Evolutionary conservation across 331 rosid species (phyloP), one percentile per base, ranked within the genome.

Genomic region (Pyrus hybrid): DNA sequence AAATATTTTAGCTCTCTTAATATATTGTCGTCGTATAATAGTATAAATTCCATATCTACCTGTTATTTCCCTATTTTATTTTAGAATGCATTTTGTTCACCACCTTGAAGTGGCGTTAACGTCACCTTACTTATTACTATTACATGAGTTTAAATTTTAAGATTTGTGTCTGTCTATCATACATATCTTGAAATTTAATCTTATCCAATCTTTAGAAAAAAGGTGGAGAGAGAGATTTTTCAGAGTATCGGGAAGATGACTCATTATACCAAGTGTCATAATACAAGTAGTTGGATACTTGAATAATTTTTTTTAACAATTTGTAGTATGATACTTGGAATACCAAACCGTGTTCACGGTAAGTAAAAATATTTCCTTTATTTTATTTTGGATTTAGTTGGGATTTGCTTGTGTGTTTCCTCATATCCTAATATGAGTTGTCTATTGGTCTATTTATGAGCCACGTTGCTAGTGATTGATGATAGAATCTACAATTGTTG

Each of bases 381-480:
- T 61, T 60, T 74, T 35, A 72, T 79, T 60, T 70, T 28, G 65
- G 49, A 72, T 79, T 60, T 67, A 37, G 69, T 76, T 60, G 54
- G 69, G 65, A 43, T 80, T 65, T 84, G 65, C 68, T 77, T 26
- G 68, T 47, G 75, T 74, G 66, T 77, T 51, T 62, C 41, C 88
- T 75, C 75, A 45, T 26, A 63, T 67, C 72, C 74, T 67, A 45
- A 37, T 41, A 65, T 73, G 67, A 33, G 76, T 30, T 60, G 23
- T 79, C 69, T 25, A 69, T 53, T 76, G 21, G 45, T 70, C 60
- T 56, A 10, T 35, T 26, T 32, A 25, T 22, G 21, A 33, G 73
- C 76, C 85, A 75, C 91, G 88, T 87, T 79, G 82, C 68, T 2
- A 35, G 5, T 47, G 71, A 80, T 20, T 66, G 35, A 61, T 68